Conservation (phyloP, 257 asterid genomes). For the Fraxinus excelsior region DNA sequence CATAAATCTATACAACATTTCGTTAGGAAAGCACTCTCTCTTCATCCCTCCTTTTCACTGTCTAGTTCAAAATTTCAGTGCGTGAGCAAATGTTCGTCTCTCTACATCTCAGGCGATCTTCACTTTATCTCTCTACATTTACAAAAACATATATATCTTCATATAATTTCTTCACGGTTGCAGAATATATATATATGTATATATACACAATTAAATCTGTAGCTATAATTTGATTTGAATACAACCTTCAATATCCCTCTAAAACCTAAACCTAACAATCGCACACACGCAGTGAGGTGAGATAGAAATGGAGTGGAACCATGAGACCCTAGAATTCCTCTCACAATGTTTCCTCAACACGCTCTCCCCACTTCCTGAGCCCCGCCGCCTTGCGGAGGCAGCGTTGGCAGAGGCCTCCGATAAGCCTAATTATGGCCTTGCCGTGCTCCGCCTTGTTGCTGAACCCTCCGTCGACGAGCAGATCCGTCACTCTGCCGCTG, state of each 20-base stretch:
- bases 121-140: neutral
- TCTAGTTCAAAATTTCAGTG: neutral
- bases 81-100: neutral
- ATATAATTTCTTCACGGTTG: neutral
- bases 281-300: constrained; percentile 9
- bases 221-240: neutral
- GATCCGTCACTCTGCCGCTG: constrained; percentile 93
- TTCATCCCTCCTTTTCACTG: neutral
- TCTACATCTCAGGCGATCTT: neutral
- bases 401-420: constrained; percentile 65
- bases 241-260: constrained; percentile 1
- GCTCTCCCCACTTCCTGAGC: constrained; percentile 71
- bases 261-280: constrained; percentile 33
- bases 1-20: neutral
- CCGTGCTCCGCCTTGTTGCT: constrained; percentile 82
- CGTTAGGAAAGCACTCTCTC: neutral
- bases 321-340: constrained; percentile 67
- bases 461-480: constrained; percentile 77
- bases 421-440: constrained; percentile 69
- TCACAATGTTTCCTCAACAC: constrained; percentile 85
- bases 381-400: constrained; percentile 76
- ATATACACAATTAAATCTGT: neutral
- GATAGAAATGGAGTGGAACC: constrained; percentile 70
- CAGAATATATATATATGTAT: neutral
- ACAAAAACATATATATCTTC: neutral